Evolutionary conservation across 345 rosid species (phyloP).

Genomic region (Xanthoceras sorbifolium): DNA sequence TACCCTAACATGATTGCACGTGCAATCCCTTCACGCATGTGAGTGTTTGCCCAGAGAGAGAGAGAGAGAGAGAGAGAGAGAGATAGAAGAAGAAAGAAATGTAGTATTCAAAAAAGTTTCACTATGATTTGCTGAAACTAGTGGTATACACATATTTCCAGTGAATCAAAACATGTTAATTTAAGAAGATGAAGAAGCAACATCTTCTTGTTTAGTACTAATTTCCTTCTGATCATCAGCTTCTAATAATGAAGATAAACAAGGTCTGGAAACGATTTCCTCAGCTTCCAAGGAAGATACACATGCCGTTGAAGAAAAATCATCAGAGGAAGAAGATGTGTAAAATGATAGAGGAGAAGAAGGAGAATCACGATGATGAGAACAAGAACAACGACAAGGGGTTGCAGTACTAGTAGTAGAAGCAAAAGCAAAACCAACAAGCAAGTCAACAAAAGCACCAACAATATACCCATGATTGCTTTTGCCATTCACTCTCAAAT

Average conservation of each 20-base stretch:
- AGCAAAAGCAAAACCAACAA: slow-evolving; percentile 41
- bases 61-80: background rate
- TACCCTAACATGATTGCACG: slow-evolving; percentile 8
- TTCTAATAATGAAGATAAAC: slow-evolving; percentile 43
- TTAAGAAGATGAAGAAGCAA: slow-evolving; percentile 12
- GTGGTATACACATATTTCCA: slow-evolving; percentile 25
- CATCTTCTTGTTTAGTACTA: slow-evolving; percentile 17
- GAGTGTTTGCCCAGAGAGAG: background rate
- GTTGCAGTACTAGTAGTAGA: background rate
- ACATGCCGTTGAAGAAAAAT: slow-evolving; percentile 49
- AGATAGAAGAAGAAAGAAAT: background rate
- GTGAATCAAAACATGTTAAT: slow-evolving; percentile 14
- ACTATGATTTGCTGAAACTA: slow-evolving; percentile 17
- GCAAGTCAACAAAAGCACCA: slow-evolving; percentile 78
- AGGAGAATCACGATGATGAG: slow-evolving; percentile 45
- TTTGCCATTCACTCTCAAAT: slow-evolving; percentile 64
- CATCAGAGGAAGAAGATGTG: slow-evolving; percentile 49
- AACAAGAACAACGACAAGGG: slow-evolving; percentile 21
- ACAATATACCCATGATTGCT: slow-evolving; percentile 71
- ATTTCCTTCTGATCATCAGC: slow-evolving; percentile 33
- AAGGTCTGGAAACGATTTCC: slow-evolving; percentile 24
- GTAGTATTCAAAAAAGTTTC: background rate
- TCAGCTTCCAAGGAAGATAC: slow-evolving; percentile 37
- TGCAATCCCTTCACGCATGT: background rate
- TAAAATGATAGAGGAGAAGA: slow-evolving; percentile 59